Conservation (phyloP, 2,329 filamentous ascomycete genomes). For the Epicoccum sorghinum region DNA sequence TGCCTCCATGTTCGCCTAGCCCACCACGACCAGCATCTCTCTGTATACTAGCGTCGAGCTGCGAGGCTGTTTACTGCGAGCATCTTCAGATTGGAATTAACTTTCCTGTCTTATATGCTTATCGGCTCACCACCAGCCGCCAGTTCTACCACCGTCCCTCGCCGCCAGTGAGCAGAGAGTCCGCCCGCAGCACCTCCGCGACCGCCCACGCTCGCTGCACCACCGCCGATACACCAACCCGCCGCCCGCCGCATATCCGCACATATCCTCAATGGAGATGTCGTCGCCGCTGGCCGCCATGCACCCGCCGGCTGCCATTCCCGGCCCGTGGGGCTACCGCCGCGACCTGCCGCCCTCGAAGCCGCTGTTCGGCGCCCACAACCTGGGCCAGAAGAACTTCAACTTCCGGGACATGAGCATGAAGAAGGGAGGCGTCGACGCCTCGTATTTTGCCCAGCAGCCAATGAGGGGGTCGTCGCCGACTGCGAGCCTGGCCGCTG, state of each 20-base stretch:
- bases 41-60: conserved; percentile 17
- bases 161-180: conserved; percentile 26
- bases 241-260: conserved; percentile 61
- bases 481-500: conserved; percentile 86
- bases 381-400: conserved; percentile 69
- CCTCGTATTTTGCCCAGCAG: conserved; percentile 76
- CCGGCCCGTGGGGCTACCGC: conserved; percentile 68
- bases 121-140: conserved; percentile 29
- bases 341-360: conserved; percentile 61
- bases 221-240: conserved; percentile 14
- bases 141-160: conserved; percentile 25
- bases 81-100: conserved; percentile 50
- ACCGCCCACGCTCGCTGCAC: conserved; percentile 33
- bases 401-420: conserved; percentile 77
- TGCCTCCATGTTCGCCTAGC: conserved; percentile 26
- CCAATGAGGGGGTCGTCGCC: conserved; percentile 85
- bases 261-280: conserved; percentile 88
- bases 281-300: conserved; percentile 94
- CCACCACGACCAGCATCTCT: conserved; percentile 24
- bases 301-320: conserved; percentile 70
- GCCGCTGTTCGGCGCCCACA: conserved; percentile 59
- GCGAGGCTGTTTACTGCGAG: conserved; percentile 34
- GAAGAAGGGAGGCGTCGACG: conserved; percentile 71
- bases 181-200: conserved; percentile 20
- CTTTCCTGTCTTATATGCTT: conserved; percentile 49